Evolutionary conservation across 768 basidiomycete species (phyloP).

Genomic region (Rhodotorula toruloides): DNA sequence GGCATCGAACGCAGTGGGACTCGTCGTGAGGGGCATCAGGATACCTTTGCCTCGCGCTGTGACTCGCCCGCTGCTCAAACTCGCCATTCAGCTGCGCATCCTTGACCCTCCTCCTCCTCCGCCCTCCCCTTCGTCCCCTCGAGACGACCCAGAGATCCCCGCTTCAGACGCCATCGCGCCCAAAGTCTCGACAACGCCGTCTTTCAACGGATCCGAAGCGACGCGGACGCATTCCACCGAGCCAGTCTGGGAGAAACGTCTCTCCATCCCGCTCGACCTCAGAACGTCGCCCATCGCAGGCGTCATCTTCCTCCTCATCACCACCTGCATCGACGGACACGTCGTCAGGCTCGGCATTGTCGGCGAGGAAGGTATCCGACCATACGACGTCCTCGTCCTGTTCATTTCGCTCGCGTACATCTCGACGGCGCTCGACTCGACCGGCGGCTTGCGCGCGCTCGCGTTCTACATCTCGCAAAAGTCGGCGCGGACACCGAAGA

Average conservation of each 20-base stretch:
- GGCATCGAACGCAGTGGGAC: slow-evolving; percentile 12
- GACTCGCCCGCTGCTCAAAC: slow-evolving; percentile 4
- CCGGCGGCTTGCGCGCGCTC: slow-evolving; percentile 76
- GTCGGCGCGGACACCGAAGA: slow-evolving; percentile 12
- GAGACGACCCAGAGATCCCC: too few species aligned
- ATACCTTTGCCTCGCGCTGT: slow-evolving; percentile 17
- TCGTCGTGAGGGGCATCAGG: slow-evolving; percentile 32
- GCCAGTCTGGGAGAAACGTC: not conserved
- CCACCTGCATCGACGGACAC: slow-evolving; percentile 47
- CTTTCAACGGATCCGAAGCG: not conserved
- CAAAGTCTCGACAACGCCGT: not conserved
- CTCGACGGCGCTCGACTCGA: slow-evolving; percentile 82
- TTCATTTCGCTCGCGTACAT: slow-evolving; percentile 91
- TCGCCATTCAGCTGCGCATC: slow-evolving; percentile 11
- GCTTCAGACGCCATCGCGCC: not conserved
- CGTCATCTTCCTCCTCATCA: slow-evolving; percentile 49
- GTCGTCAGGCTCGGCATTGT: slow-evolving; percentile 73
- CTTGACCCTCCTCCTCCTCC: slow-evolving; percentile 16
- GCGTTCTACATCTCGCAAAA: slow-evolving; percentile 81
- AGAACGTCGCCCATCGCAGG: slow-evolving; percentile 50
- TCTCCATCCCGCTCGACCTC: slow-evolving; percentile 37
- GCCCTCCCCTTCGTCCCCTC: not conserved
- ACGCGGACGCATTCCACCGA: not conserved
- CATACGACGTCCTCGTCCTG: slow-evolving; percentile 86
- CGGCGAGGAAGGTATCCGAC: slow-evolving; percentile 67